Conservation (phyloP, 2,329 filamentous ascomycete species). For the Fonsecaea multimorphosa region DNA sequence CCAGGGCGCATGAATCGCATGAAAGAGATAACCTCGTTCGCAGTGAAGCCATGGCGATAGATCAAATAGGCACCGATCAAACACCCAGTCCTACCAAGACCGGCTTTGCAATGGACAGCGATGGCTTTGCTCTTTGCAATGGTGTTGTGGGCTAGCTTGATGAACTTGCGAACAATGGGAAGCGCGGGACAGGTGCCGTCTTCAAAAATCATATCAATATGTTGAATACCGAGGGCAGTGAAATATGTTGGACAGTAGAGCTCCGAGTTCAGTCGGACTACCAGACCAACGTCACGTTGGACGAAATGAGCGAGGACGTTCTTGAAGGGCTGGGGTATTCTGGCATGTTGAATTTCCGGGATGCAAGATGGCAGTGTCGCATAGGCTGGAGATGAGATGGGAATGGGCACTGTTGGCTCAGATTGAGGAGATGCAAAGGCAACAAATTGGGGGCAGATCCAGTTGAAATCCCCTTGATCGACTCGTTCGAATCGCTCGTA, state of each 20-base stretch:
- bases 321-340: constrained; percentile 86
- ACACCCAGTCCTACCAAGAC: constrained; percentile 91
- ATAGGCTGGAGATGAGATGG: constrained; percentile 74
- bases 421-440: constrained; percentile 96
- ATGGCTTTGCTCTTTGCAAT: constrained; percentile 93
- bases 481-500: constrained; percentile 96
- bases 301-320: constrained; percentile 91
- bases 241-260: constrained; percentile 98
- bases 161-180: constrained; percentile 89
- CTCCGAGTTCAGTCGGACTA: constrained; percentile 93
- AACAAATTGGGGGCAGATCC: constrained; percentile 93
- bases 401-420: constrained; percentile 73
- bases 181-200: constrained; percentile 94
- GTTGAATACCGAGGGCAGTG: constrained; percentile 89
- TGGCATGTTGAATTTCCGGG: constrained; percentile 72
- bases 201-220: constrained; percentile 99
- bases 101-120: constrained; percentile 98
- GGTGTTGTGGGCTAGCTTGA: constrained; percentile 91
- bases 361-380: constrained; percentile 75
- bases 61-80: constrained; percentile 97
- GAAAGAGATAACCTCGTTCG: constrained; percentile 95
- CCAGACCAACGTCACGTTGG: constrained; percentile 85
- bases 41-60: constrained; percentile 95
- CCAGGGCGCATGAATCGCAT: constrained; percentile 99
- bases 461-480: constrained; percentile 99